Evolutionary conservation across 805 yeast genomes (phyloP).

Genomic region (Saccharomycopsis amapae): DNA sequence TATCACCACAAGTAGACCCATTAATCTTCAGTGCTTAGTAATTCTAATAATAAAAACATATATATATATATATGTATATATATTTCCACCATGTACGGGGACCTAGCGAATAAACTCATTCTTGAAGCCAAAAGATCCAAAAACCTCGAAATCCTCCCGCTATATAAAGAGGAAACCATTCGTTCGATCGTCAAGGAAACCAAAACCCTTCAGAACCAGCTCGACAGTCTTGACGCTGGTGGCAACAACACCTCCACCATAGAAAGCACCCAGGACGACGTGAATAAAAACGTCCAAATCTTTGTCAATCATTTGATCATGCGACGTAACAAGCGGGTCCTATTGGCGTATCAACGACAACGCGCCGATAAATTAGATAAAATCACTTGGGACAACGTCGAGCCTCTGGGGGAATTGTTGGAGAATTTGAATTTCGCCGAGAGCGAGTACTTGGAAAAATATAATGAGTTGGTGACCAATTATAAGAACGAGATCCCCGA

Average conservation of each 20-base stretch:
- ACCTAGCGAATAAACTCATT: constrained; percentile 72
- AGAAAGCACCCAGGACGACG: constrained; percentile 27
- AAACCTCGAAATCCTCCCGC: constrained; percentile 56
- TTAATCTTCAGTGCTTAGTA: neutral
- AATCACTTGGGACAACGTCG: constrained; percentile 65
- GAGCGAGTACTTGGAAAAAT: constrained; percentile 66
- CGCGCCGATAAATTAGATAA: constrained; percentile 63
- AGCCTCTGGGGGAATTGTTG: constrained; percentile 32
- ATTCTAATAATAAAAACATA: neutral
- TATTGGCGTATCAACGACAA: constrained; percentile 72
- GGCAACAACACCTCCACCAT: constrained; percentile 20
- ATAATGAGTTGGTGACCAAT: constrained; percentile 63
- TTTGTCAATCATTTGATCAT: constrained; percentile 69
- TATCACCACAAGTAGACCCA: neutral
- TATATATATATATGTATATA: too few relatives aligned
- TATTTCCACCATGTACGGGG: constrained; percentile 91
- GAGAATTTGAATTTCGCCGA: constrained; percentile 68
- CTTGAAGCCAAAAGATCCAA: constrained; percentile 78
- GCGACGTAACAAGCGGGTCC: constrained; percentile 84
- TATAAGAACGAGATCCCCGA: constrained; percentile 77
- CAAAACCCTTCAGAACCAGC: constrained; percentile 50
- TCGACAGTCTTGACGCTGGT: constrained; percentile 35
- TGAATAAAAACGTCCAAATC: constrained; percentile 23
- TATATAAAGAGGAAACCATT: constrained; percentile 66
- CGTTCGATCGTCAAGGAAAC: constrained; percentile 67